Evolutionary conservation across 441 rosid species (phyloP), one percentile per base, ranked within the genome.

Genomic region (Adansonia grandidieri): DNA sequence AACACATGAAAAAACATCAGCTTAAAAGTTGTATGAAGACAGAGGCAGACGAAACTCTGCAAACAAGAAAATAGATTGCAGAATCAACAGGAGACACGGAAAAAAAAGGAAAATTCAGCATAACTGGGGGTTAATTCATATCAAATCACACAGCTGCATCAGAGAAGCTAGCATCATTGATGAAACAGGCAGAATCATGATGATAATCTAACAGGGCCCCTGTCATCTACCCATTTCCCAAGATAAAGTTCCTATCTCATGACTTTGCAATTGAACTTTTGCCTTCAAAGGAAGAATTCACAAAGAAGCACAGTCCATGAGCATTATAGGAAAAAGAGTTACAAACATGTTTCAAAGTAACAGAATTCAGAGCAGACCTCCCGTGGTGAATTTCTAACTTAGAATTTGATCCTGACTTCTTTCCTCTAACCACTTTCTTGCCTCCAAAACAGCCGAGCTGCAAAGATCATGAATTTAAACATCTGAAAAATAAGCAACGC

Each of bases 401-500:
- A 48, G 88, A 83, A 76, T 63, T 86, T 72, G 92, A 88, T 51
- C 87, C 90, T 11, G 78, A 84, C 85, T 89, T 96, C 90, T 92
- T 93, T 89, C 89, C 82, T 89, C 89, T 44, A 92, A 77, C 97
- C 99, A 96, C 74, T 84, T 92, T 77, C 86, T 91, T 60, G 99
- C 98, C 87, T 92, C 97, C 76, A 68, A 77, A 69, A 92, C 86
- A 85, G 92, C 92, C 81, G 87, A 68, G 80, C 71, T 80, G 72
- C 88, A 78, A 74, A 80, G 78, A 77, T 85, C 91, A 84, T 88
- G 85, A 74, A 64, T 81, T 78, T 79, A 86, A 48, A 77, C 84
- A 82, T 87, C 96, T 94, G 88, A 50, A 79, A 81, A 48, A 45
- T 13, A 73, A 78, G 63, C 69, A 73, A 71, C 53, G 37, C 67